Percentiles rank a stretch among this genome's conserved stretches.
Conservation (phyloP, 2,329 filamentous ascomycete species). For the Mariannaea elegans region DNA sequence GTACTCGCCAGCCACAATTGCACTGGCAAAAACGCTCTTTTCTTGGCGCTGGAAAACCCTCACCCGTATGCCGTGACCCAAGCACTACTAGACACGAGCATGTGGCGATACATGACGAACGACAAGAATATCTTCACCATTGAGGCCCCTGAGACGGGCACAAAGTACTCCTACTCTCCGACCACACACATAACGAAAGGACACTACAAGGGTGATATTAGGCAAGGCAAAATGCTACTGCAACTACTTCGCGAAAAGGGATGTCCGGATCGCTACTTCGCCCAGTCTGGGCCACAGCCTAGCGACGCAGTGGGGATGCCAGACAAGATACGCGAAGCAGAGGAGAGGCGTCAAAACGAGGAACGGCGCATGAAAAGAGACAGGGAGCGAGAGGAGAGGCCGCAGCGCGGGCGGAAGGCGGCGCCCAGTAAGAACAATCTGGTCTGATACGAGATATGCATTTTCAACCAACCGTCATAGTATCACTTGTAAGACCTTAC, state of each 20-base stretch:
- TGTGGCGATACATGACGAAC: slow-evolving; percentile 8
- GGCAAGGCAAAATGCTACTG: not conserved
- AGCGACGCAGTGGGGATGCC: not conserved
- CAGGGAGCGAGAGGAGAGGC: not conserved
- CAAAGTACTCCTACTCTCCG: slow-evolving; percentile 11
- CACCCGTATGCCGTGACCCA: not conserved
- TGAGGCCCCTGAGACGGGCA: not conserved
- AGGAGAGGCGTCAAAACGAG: not conserved
- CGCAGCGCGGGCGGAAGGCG: not conserved
- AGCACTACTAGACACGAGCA: slow-evolving; percentile 7
- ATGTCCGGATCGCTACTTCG: not conserved
- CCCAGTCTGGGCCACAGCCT: not conserved
- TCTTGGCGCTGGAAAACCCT: slow-evolving; percentile 17
- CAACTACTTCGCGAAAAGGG: not conserved
- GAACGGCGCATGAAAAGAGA: not conserved
- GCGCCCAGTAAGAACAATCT: not conserved
- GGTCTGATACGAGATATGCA: not conserved
- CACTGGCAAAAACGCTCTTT: slow-evolving; percentile 15
- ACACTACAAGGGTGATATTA: not conserved
- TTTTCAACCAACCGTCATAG: too few species aligned
- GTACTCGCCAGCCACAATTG: not conserved
- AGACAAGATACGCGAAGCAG: not conserved
- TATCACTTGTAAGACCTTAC: too few species aligned
- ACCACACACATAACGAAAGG: slow-evolving; percentile 10
- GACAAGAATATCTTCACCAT: slow-evolving; percentile 2